Evolutionary conservation across 2,329 filamentous ascomycete genomes (phyloP).

Genomic region (Coniochaeta prunicola): DNA sequence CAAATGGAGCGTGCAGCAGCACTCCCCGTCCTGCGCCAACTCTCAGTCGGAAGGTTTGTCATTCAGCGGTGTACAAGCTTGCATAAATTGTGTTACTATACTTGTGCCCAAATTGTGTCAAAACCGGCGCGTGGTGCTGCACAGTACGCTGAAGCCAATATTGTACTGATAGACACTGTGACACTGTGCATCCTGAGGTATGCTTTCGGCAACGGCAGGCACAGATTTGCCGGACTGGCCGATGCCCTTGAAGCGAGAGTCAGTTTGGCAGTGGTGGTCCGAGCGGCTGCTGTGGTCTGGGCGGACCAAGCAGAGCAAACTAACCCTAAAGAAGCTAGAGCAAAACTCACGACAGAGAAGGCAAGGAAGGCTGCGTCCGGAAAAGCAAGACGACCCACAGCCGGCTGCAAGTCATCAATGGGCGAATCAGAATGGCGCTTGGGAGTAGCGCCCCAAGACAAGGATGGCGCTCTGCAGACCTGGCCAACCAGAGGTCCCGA

Average conservation of each 20-base stretch:
- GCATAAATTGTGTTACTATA: neutral
- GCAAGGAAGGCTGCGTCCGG: constrained; percentile 1
- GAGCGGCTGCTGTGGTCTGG: neutral
- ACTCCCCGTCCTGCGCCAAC: too few species aligned
- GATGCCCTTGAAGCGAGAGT: neutral
- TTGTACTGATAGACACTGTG: too few species aligned
- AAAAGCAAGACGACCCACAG: neutral
- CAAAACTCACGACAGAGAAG: neutral
- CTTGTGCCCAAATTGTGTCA: neutral
- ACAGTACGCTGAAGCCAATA: neutral
- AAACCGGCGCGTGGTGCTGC: neutral
- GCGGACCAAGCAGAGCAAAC: neutral
- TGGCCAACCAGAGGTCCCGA: constrained; percentile 1
- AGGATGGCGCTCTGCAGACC: neutral
- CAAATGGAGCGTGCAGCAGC: too few species aligned
- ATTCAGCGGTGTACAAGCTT: too few species aligned
- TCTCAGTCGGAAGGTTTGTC: too few species aligned
- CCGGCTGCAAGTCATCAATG: neutral
- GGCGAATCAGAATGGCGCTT: neutral
- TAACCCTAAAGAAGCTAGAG: neutral
- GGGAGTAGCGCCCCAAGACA: neutral
- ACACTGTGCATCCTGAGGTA: neutral
- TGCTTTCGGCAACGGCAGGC: neutral
- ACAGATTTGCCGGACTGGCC: neutral
- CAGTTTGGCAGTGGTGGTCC: neutral